Base-by-base conservation (phyloP, 2,329 filamentous ascomycete species). In the Nigrospora sphaerica region DNA sequence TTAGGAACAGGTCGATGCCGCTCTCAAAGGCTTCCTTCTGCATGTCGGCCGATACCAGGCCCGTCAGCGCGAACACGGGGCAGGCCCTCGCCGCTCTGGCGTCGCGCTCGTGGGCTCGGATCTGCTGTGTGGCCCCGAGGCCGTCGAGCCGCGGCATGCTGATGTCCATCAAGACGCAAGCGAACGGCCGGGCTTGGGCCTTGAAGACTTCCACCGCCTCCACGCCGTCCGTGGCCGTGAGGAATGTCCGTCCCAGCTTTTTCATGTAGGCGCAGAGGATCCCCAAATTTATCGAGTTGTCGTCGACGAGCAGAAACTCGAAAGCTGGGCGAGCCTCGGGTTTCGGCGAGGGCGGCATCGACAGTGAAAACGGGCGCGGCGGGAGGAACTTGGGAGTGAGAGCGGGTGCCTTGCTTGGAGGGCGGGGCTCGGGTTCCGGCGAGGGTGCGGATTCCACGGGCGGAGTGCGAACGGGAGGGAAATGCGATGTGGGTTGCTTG, bases 81-180 rank as follows among this genome's bases (percentile, higher is more conserved):
- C 64, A 64, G 1, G 67, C 64, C 2, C 65, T 67, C 2, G 56
- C 46, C 1, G 69, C 52, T 1, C 59, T 57, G 19, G 62, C 55
- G 3, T 67, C 61, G 13, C 62, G 59, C 52, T 74, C 71, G 19
- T 68, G 59, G 0, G 61, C 55, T 9, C 70, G 63, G 19, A 73
- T 71, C 45, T 60, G 59, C 6, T 60, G 57, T 14, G 69, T 72
- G 0, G 63, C 62, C 4, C 59, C 62, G 14, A 69, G 61, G 1
- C 66, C 66, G 48, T 74, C 65, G 12, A 74, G 62, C 7, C 71
- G 57, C 0, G 71, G 71, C 71, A 75, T 74, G 54, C 60, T 69
- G 12, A 72, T 64, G 51, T 74, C 71, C 42, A 48, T 52, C 6
- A 52, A 36, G 6, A 50, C 43, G 12, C 48, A 47, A 12, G 13